Conservation (phyloP, 176 grass and related monocot species). For the Oryza meyeriana region DNA sequence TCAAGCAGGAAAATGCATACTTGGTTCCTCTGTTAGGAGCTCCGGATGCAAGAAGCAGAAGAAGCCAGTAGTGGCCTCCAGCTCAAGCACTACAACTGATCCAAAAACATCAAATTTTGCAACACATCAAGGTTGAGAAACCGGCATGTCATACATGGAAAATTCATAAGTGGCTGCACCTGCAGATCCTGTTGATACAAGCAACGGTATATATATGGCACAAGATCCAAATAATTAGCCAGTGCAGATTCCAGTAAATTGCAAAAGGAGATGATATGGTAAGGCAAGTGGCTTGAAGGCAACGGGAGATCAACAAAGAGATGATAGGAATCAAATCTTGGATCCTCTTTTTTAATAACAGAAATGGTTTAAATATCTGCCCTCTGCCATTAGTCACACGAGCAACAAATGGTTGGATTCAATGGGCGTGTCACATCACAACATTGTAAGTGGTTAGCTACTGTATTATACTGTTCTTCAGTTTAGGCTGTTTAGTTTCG, state of each 20-base stretch:
- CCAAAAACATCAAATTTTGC: not conserved
- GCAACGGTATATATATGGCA: not conserved
- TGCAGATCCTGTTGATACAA: not conserved
- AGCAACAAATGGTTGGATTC: no score
- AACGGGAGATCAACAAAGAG: not conserved
- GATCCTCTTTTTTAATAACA: no score
- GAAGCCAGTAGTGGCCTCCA: conserved; percentile 13
- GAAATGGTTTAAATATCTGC: no score
- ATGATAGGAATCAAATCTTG: not conserved
- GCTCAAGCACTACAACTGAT: conserved; percentile 1
- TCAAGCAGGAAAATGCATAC: not conserved
- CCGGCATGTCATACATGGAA: not conserved
- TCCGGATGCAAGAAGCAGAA: not conserved
- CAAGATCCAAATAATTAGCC: not conserved
- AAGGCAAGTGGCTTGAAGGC: not conserved
- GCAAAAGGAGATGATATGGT: not conserved
- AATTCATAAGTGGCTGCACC: not conserved
- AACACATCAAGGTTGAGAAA: not conserved
- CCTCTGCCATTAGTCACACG: no score
- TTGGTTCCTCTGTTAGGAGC: not conserved
- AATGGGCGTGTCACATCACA: not conserved
- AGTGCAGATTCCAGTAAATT: not conserved
- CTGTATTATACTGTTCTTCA: no score
- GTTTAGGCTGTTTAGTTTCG: no score
- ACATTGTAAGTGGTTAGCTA: not conserved